These are phyloP conservation scores for Rhizopogon salebrosus DNA, from an alignment of 768 basidiomycete genomes.

Conservation along the genomic window DNA sequence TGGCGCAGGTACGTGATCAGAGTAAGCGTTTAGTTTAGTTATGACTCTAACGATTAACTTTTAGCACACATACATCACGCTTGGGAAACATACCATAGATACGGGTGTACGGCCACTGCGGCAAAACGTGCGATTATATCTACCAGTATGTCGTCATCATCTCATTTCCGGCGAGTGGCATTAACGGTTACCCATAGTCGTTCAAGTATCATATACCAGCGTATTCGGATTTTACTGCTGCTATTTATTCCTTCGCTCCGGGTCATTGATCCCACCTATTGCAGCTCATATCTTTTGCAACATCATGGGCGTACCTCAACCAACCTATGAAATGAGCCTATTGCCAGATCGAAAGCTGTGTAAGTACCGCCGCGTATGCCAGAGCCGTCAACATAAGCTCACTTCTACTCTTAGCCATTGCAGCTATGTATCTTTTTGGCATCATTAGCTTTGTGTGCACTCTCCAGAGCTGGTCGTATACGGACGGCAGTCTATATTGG, in stretches of 20 bases:
- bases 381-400: conserved; percentile 5
- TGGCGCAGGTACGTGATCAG: conserved; percentile 62
- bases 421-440: conserved; percentile 51
- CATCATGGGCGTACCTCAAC: conserved; percentile 83
- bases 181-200: conserved; percentile 40
- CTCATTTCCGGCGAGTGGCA: neutral
- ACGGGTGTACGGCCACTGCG: conserved; percentile 65
- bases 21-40: neutral
- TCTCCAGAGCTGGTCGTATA: conserved; percentile 48
- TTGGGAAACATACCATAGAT: conserved; percentile 75
- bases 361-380: conserved; percentile 33
- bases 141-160: conserved; percentile 38
- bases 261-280: conserved; percentile 74
- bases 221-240: conserved; percentile 87
- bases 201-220: conserved; percentile 89
- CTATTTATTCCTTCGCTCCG: conserved; percentile 82
- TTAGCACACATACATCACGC: conserved; percentile 91
- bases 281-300: conserved; percentile 90
- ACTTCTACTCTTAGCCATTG: conserved; percentile 40
- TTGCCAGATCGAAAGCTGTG: conserved; percentile 49
- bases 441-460: conserved; percentile 51
- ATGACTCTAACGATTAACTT: too few species aligned
- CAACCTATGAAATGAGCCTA: conserved; percentile 46
- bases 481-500: conserved; percentile 41
- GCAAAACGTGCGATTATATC: conserved; percentile 53